These are phyloP conservation scores for Yarrowia divulgata DNA, from an alignment of 805 yeast species.

Conservation along the genomic window DNA sequence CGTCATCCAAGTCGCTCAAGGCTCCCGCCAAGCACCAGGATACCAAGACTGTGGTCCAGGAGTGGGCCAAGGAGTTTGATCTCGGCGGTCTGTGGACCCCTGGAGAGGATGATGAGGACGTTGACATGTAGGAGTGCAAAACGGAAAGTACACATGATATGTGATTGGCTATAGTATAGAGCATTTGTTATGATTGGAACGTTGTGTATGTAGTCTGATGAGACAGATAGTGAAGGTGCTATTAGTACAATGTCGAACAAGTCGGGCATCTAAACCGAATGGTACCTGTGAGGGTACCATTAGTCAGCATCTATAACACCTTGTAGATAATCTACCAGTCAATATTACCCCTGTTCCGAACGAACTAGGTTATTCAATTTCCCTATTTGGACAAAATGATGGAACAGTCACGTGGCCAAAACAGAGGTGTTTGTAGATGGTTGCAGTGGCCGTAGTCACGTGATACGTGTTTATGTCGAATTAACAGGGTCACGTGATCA, in stretches of 20 bases:
- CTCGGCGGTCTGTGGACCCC: slow-evolving; percentile 74
- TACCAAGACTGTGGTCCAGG: slow-evolving; percentile 78
- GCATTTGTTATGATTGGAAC: background rate
- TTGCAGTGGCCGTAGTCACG: background rate
- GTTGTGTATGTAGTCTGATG: too few relatives aligned
- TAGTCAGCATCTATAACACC: too few relatives aligned
- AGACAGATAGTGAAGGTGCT: too few relatives aligned
- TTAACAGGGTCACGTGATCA: background rate
- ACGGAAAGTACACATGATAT: background rate
- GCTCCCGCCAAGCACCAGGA: slow-evolving; percentile 52
- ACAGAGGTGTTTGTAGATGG: background rate
- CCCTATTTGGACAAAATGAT: slow-evolving; percentile 5
- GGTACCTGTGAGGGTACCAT: too few relatives aligned
- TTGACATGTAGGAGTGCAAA: slow-evolving; percentile 31
- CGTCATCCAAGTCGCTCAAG: slow-evolving; percentile 42
- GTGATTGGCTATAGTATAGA: slow-evolving; percentile 10
- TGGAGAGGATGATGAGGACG: slow-evolving; percentile 40
- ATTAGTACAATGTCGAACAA: too few relatives aligned
- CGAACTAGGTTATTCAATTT: slow-evolving; percentile 7
- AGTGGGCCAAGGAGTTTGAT: slow-evolving; percentile 95
- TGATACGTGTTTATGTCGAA: background rate
- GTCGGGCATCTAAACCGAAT: too few relatives aligned
- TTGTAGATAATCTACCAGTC: too few relatives aligned
- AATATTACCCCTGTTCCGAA: background rate
- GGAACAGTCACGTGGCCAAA: background rate